A percentile compares a stretch with the other conserved stretches of the same genome.
These are phyloP conservation scores for Cryptosporidium baileyi DNA, from an alignment of 169 alveolate genomes.

Conservation along the genomic window DNA sequence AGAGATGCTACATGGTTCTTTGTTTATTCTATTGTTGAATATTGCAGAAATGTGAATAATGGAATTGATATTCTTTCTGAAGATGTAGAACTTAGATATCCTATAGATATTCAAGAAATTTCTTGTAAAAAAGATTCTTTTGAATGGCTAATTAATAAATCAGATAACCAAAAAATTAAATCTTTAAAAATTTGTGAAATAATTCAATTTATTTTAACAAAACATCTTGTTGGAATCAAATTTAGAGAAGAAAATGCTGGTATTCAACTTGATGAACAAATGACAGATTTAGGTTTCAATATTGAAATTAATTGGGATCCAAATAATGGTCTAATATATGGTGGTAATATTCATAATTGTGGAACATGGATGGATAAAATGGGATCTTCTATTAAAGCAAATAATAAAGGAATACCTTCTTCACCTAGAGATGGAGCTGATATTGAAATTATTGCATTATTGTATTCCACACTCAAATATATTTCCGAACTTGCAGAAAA, in stretches of 20 bases:
- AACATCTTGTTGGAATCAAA: slow-evolving; percentile 78
- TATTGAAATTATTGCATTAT: slow-evolving; percentile 88
- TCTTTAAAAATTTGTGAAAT: slow-evolving; percentile 7
- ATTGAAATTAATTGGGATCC: slow-evolving; percentile 82
- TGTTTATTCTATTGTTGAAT: slow-evolving; percentile 87
- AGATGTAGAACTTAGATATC: slow-evolving; percentile 83
- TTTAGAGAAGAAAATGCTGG: slow-evolving; percentile 97
- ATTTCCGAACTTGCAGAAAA: slow-evolving; percentile 72
- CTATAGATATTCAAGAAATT: slow-evolving; percentile 74
- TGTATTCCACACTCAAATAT: slow-evolving; percentile 83
- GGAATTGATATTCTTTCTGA: slow-evolving; percentile 80
- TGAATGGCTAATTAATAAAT: slow-evolving; percentile 23
- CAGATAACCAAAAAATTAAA: background rate
- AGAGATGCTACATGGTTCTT: slow-evolving; percentile 96
- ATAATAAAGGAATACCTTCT: slow-evolving; percentile 80
- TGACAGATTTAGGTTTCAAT: slow-evolving; percentile 92
- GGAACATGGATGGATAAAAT: slow-evolving; percentile 98
- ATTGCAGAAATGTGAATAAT: slow-evolving; percentile 80
- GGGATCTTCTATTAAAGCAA: slow-evolving; percentile 88
- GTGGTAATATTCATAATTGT: slow-evolving; percentile 93
- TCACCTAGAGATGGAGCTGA: slow-evolving; percentile 96
- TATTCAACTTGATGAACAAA: slow-evolving; percentile 83
- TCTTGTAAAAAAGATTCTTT: slow-evolving; percentile 17
- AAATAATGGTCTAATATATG: slow-evolving; percentile 78
- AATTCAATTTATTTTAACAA: slow-evolving; percentile 42